Conservation (phyloP, 2,329 filamentous ascomycete species). For the Nigrospora sphaerica region DNA sequence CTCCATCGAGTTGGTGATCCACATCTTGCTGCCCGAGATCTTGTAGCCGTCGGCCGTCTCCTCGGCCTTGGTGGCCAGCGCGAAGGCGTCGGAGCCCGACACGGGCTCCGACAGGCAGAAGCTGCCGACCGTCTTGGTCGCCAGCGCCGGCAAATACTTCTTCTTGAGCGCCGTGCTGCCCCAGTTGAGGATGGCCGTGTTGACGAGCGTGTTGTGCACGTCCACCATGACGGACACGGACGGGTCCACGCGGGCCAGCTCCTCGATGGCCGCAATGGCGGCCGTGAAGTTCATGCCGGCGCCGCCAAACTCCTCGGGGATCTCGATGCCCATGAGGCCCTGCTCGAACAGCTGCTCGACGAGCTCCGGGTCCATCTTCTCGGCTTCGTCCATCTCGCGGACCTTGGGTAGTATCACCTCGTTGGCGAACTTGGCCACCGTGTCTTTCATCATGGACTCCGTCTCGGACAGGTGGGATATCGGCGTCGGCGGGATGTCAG, state of each 20-base stretch:
- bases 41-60: conserved; percentile 78
- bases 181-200: conserved; percentile 85
- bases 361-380: conserved; percentile 81
- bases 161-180: conserved; percentile 71
- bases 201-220: conserved; percentile 97
- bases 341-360: conserved; percentile 96
- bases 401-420: conserved; percentile 86
- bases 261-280: conserved; percentile 94
- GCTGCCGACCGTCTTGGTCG: conserved; percentile 82
- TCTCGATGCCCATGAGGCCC: conserved; percentile 94
- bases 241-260: conserved; percentile 88
- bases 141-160: conserved; percentile 82
- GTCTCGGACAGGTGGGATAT: conserved; percentile 90
- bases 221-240: conserved; percentile 93
- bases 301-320: conserved; percentile 93
- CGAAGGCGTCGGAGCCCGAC: conserved; percentile 93
- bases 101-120: conserved; percentile 92
- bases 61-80: conserved; percentile 81
- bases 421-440: conserved; percentile 83
- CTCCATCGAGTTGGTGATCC: conserved; percentile 98
- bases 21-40: conserved; percentile 95
- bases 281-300: conserved; percentile 98
- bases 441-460: conserved; percentile 81
- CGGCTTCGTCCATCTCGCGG: conserved; percentile 95
- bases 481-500: conserved; percentile 78